These are phyloP conservation scores for Pseudoscleropodium purum DNA, from an alignment of 225 moss, liverwort and hornwort species.

Conservation along the genomic window DNA sequence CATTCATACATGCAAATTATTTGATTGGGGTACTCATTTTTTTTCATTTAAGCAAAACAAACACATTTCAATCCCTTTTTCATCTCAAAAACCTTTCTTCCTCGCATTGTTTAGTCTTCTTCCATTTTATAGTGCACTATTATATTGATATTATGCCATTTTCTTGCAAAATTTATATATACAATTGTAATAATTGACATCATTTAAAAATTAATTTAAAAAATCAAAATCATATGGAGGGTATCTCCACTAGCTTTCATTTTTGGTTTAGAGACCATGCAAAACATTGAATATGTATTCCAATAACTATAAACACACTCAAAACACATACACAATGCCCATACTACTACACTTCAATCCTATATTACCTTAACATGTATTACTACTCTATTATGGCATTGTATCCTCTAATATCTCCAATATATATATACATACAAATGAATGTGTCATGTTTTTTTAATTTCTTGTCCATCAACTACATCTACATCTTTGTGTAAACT, in stretches of 20 bases:
- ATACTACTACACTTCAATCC: not conserved
- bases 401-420: rapidly evolving
- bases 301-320: not conserved
- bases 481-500: not conserved
- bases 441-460: not conserved
- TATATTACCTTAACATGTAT: not conserved
- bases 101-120: rapidly evolving
- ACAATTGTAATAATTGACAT: not conserved
- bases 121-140: not conserved
- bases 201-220: rapidly evolving
- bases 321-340: not conserved
- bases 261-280: not conserved
- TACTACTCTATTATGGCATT: rapidly evolving
- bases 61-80: not conserved
- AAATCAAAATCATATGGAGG: rapidly evolving
- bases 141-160: not conserved
- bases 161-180: not conserved
- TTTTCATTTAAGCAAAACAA: not conserved
- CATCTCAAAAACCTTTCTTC: not conserved
- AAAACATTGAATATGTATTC: not conserved
- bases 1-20: not conserved
- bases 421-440: too few relatives aligned
- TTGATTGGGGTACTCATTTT: not conserved
- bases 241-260: not conserved
- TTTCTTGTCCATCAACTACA: not conserved